A percentile compares a stretch with the other conserved stretches of the same genome.
phyloP scores from a whole-genome alignment of 345 rosid species.

The Lumnitzera littorea region DNA sequence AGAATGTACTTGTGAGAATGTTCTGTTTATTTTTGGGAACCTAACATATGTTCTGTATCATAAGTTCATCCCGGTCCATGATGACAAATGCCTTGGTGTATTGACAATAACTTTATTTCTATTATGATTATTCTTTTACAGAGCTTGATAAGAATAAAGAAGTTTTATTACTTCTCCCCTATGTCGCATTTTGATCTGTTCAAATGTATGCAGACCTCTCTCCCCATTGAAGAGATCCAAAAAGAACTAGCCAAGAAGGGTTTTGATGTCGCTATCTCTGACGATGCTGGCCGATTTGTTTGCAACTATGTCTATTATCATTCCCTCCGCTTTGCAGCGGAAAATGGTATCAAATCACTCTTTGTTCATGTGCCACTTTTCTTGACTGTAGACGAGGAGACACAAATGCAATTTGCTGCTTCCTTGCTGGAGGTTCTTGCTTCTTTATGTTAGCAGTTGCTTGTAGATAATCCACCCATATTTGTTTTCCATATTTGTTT shows the following conservation, averaged over 20 bases:
- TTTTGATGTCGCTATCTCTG: constrained; percentile 65
- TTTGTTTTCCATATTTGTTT: background rate
- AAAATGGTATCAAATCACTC: constrained; percentile 63
- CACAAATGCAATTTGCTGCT: constrained; percentile 85
- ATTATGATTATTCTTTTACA: too few relatives aligned
- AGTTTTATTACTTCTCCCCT: background rate
- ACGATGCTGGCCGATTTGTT: constrained; percentile 96
- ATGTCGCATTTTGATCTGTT: background rate
- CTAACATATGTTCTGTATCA: too few relatives aligned
- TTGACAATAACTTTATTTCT: too few relatives aligned
- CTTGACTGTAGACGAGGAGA: constrained; percentile 76
- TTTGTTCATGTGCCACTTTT: constrained; percentile 97
- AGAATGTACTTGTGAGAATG: too few relatives aligned
- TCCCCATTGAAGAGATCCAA: constrained; percentile 14
- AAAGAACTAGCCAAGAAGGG: constrained; percentile 30
- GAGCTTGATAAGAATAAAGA: too few relatives aligned
- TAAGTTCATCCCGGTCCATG: too few relatives aligned
- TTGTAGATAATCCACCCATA: constrained; percentile 6
- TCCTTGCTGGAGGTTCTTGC: constrained; percentile 89
- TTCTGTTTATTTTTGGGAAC: too few relatives aligned
- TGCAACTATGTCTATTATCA: constrained; percentile 97
- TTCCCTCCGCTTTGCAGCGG: constrained; percentile 84
- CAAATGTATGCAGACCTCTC: constrained; percentile 13
- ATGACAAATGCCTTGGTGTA: too few relatives aligned
- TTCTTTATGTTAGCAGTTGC: constrained; percentile 29